phyloP scores from a whole-genome alignment of 192 early-diverging fungal species.

The Haplosporangium gracile region DNA sequence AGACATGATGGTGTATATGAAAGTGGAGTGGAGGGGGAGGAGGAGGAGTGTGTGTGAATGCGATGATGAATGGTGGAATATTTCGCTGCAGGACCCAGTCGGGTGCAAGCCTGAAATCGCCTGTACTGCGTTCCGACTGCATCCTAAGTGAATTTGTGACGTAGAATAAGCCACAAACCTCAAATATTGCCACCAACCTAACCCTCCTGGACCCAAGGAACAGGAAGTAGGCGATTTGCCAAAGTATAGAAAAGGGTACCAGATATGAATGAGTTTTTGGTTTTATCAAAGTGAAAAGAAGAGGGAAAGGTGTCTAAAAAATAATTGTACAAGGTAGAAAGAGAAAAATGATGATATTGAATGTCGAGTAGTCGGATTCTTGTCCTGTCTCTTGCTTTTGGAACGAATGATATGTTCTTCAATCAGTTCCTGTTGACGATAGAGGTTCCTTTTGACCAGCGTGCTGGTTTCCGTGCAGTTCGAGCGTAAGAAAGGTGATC shows the following conservation, averaged over 20 bases:
- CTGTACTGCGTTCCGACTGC: neutral
- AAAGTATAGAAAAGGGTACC: neutral
- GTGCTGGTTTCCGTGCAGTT: neutral
- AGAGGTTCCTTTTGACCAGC: neutral
- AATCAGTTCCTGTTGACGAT: neutral
- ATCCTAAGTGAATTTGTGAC: neutral
- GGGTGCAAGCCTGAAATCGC: neutral
- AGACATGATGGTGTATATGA: constrained; percentile 39
- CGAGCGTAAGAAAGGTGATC: neutral
- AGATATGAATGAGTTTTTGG: neutral
- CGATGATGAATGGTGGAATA: neutral
- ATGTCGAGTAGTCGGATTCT: neutral
- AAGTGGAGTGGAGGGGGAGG: constrained; percentile 5
- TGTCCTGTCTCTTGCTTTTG: neutral
- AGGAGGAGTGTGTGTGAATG: constrained; percentile 1
- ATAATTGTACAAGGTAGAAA: neutral
- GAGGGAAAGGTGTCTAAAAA: neutral
- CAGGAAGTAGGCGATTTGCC: neutral
- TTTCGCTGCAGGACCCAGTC: neutral
- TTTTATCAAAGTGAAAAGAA: neutral
- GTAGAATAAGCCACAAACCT: neutral
- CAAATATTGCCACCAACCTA: neutral
- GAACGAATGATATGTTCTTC: neutral
- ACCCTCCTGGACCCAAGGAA: neutral
- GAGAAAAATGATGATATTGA: neutral